Conservation (phyloP, 2,329 filamentous ascomycete species). For the Biscogniauxia mediterranea region DNA sequence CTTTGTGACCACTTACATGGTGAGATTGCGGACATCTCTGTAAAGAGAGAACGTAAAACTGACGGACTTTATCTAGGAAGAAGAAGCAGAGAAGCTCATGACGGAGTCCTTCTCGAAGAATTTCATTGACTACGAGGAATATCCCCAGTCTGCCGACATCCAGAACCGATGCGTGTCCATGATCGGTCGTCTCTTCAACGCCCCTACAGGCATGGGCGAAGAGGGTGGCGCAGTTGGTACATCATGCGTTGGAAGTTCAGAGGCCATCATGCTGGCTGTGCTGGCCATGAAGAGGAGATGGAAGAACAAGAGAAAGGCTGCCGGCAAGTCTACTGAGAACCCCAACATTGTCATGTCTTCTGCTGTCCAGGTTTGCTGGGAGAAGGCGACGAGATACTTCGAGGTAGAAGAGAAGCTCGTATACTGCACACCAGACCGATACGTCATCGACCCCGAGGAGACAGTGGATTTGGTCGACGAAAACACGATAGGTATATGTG, state of each 20-base stretch:
- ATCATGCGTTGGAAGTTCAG: constrained; percentile 84
- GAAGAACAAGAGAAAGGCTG: constrained; percentile 81
- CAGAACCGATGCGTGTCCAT: constrained; percentile 91
- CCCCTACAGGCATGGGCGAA: constrained; percentile 54
- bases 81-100: constrained; percentile 96
- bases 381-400: constrained; percentile 86
- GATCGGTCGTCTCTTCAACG: constrained; percentile 88
- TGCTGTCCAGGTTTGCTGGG: constrained; percentile 96
- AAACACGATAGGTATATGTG: constrained; percentile 85
- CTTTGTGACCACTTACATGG: constrained; percentile 97
- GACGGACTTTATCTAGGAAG: constrained; percentile 57
- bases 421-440: constrained; percentile 60
- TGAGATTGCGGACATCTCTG: constrained; percentile 36
- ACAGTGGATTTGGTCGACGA: constrained; percentile 61
- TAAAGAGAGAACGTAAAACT: background rate
- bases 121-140: constrained; percentile 89
- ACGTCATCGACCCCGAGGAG: constrained; percentile 62
- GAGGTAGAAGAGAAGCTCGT: constrained; percentile 88
- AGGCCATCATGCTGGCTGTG: constrained; percentile 80
- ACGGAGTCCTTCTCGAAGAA: constrained; percentile 88
- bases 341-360: constrained; percentile 97
- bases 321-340: constrained; percentile 73
- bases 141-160: constrained; percentile 77
- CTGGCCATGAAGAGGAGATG: constrained; percentile 95
- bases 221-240: constrained; percentile 74